These are phyloP conservation scores for Fusarium secorum DNA, from an alignment of 2,329 filamentous ascomycete species.

Conservation along the genomic window DNA sequence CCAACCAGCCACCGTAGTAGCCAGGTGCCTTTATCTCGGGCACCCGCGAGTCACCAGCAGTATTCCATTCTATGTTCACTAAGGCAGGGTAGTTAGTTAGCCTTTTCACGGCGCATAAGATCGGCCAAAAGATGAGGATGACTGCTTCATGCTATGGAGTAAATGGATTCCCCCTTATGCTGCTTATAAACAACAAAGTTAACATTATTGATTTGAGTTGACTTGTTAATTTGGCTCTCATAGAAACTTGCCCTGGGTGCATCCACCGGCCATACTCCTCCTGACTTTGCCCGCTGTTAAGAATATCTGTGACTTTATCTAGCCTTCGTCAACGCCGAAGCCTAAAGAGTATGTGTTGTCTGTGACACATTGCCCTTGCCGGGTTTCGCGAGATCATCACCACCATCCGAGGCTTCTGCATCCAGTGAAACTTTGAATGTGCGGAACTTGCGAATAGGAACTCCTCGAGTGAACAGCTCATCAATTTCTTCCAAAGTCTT, in stretches of 20 bases:
- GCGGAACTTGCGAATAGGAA: slow-evolving; percentile 33
- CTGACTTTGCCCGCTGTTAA: not conserved
- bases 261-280: not conserved
- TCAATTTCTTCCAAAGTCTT: slow-evolving; percentile 41
- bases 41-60: not conserved
- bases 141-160: not conserved
- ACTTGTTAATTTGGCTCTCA: not conserved
- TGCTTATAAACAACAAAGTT: not conserved
- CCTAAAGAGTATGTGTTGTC: not conserved
- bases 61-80: not conserved
- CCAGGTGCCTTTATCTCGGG: not conserved
- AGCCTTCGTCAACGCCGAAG: not conserved
- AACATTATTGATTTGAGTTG: not conserved
- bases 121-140: not conserved
- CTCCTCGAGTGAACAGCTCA: slow-evolving; percentile 22
- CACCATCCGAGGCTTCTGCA: not conserved
- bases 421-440: not conserved
- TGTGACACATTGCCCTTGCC: not conserved
- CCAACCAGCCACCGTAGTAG: not conserved
- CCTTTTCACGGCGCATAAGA: not conserved
- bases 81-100: not conserved
- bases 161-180: not conserved
- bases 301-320: not conserved
- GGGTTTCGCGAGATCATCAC: not conserved
- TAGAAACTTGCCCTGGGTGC: not conserved